Evolutionary conservation across 768 basidiomycete species (phyloP).

Genomic region (Lentinus tigrinus): DNA sequence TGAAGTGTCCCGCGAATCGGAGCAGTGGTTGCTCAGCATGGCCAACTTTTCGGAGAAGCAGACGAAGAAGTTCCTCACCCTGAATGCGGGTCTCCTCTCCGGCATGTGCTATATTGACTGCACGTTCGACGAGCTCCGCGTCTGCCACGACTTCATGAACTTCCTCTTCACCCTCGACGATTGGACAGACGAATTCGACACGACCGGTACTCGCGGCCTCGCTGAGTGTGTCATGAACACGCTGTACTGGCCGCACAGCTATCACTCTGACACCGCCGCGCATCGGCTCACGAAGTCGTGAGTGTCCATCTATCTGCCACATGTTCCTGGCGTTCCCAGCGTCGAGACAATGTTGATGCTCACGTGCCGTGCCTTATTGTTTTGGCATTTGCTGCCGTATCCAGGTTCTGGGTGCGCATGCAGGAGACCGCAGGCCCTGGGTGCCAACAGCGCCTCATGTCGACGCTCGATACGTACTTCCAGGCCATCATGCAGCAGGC

Average conservation of each 20-base stretch:
- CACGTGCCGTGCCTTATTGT: background rate
- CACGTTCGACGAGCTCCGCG: constrained; percentile 55
- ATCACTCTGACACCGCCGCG: constrained; percentile 27
- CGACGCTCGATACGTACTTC: constrained; percentile 30
- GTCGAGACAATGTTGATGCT: background rate
- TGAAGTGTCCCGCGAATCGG: constrained; percentile 37
- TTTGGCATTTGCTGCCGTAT: background rate
- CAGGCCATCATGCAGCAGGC: constrained; percentile 33
- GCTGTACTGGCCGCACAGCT: constrained; percentile 26
- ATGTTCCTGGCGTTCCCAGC: background rate
- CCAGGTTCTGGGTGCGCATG: constrained; percentile 37
- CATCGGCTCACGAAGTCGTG: constrained; percentile 19
- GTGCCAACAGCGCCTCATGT: constrained; percentile 34
- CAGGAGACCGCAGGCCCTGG: constrained; percentile 37
- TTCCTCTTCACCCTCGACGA: constrained; percentile 44
- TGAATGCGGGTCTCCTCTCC: constrained; percentile 66
- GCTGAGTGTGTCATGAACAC: constrained; percentile 31
- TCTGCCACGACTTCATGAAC: constrained; percentile 67
- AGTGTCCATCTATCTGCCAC: background rate
- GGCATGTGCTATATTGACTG: constrained; percentile 62
- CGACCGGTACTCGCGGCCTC: constrained; percentile 18
- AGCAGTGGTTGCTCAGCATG: constrained; percentile 33
- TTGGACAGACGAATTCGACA: constrained; percentile 38
- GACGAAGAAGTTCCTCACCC: constrained; percentile 42
- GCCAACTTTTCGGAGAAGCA: constrained; percentile 33